Conservation (phyloP, 805 yeast species). For the Barnettozyma vustinii region DNA sequence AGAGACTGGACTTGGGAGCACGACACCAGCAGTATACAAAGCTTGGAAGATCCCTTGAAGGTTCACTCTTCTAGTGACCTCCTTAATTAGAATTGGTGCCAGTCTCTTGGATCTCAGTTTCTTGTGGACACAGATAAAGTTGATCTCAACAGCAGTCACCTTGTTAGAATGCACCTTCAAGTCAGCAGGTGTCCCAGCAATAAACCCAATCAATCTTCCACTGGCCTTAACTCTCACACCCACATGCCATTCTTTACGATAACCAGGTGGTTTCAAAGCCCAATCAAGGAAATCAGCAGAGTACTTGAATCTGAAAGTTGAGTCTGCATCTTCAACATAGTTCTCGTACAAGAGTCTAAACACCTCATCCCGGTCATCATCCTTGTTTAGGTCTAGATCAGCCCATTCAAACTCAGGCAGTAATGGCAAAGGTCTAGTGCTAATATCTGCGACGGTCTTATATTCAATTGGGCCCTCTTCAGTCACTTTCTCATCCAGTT, state of each 20-base stretch:
- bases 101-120: conserved; percentile 88
- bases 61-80: conserved; percentile 90
- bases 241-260: conserved; percentile 82
- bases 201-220: conserved; percentile 82
- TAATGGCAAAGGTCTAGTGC: conserved; percentile 65
- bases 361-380: conserved; percentile 65
- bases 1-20: conserved; percentile 88
- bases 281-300: conserved; percentile 77
- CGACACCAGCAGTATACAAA: conserved; percentile 85
- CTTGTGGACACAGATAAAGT: conserved; percentile 91
- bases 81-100: conserved; percentile 91
- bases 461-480: conserved; percentile 80
- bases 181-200: conserved; percentile 80
- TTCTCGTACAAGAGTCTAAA: conserved; percentile 77
- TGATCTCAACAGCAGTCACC: conserved; percentile 76
- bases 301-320: conserved; percentile 87
- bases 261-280: conserved; percentile 95
- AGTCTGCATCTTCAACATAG: conserved; percentile 93
- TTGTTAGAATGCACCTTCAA: conserved; percentile 52
- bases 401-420: conserved; percentile 81
- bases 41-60: conserved; percentile 89
- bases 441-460: conserved; percentile 69
- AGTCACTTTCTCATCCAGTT: conserved; percentile 59
- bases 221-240: conserved; percentile 84
- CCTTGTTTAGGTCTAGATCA: conserved; percentile 57